phyloP scores from a whole-genome alignment of 1,139 yeast species.

The Trichomonascaceae sp. region DNA sequence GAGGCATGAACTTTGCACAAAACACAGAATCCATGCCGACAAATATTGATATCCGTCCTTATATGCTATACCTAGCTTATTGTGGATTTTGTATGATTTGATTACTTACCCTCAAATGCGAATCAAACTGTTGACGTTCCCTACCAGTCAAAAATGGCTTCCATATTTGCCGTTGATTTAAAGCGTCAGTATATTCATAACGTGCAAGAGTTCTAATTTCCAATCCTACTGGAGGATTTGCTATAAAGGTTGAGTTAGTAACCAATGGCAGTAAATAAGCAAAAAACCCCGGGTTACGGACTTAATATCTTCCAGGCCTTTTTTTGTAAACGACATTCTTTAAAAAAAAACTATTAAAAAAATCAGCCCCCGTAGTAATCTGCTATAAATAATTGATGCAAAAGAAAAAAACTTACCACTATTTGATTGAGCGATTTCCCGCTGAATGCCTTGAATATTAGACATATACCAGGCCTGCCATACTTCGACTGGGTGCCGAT shows the following conservation, averaged over 20 bases:
- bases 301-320: too few species aligned
- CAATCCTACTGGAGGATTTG: conserved; percentile 10
- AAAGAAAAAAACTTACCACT: conserved; percentile 7
- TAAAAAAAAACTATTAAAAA: background rate
- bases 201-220: conserved; percentile 26
- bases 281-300: background rate
- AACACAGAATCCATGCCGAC: background rate
- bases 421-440: conserved; percentile 13
- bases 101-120: conserved; percentile 25
- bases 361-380: conserved; percentile 1
- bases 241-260: background rate
- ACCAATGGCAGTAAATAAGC: conserved; percentile 5
- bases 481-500: conserved; percentile 30
- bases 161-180: conserved; percentile 32
- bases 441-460: conserved; percentile 20
- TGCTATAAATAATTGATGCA: conserved; percentile 1
- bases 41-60: background rate
- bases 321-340: too few species aligned
- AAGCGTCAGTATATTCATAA: conserved; percentile 30
- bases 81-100: background rate
- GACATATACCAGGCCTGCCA: conserved; percentile 32
- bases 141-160: conserved; percentile 30
- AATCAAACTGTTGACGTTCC: conserved; percentile 29
- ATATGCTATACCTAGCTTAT: background rate
- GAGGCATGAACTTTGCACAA: background rate